phyloP scores from a whole-genome alignment of 2,329 filamentous ascomycete species.

The Fusarium liriodendri region DNA sequence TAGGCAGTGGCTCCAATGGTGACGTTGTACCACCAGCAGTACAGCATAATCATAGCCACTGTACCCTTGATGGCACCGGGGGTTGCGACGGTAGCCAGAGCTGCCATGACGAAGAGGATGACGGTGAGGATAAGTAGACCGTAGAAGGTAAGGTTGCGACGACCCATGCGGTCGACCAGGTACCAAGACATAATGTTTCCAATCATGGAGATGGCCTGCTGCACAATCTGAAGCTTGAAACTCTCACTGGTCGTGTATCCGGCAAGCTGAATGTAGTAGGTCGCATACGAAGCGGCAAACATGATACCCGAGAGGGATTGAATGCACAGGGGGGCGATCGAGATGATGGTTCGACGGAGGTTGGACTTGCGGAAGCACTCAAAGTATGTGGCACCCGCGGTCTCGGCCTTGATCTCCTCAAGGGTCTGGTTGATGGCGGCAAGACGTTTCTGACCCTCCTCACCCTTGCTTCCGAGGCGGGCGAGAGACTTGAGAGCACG shows the following conservation, averaged over 20 bases:
- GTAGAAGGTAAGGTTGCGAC: constrained; percentile 50
- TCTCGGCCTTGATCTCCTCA: constrained; percentile 49
- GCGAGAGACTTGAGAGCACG: constrained; percentile 50
- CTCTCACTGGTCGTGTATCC: constrained; percentile 50
- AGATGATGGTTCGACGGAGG: constrained; percentile 53
- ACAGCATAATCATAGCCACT: constrained; percentile 52
- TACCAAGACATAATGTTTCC: constrained; percentile 55
- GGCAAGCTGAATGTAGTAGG: constrained; percentile 57
- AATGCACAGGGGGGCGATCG: constrained; percentile 50
- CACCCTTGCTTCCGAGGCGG: constrained; percentile 45
- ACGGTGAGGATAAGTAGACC: constrained; percentile 47
- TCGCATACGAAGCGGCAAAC: constrained; percentile 52
- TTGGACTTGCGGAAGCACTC: constrained; percentile 55
- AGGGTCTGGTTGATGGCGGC: constrained; percentile 47
- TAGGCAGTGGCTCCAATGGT: constrained; percentile 19
- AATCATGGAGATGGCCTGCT: constrained; percentile 52
- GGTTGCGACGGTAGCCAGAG: constrained; percentile 44
- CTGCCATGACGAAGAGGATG: constrained; percentile 52
- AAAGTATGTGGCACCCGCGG: constrained; percentile 50
- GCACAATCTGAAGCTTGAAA: constrained; percentile 54
- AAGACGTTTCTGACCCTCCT: constrained; percentile 44
- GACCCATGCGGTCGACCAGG: constrained; percentile 52
- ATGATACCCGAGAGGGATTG: constrained; percentile 50
- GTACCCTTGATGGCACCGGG: constrained; percentile 39
- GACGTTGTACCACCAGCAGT: constrained; percentile 52